Percentiles rank a stretch among this genome's conserved stretches.
Evolutionary conservation across 1,139 yeast genomes (phyloP).

Genomic region (Geotrichum reessii): DNA sequence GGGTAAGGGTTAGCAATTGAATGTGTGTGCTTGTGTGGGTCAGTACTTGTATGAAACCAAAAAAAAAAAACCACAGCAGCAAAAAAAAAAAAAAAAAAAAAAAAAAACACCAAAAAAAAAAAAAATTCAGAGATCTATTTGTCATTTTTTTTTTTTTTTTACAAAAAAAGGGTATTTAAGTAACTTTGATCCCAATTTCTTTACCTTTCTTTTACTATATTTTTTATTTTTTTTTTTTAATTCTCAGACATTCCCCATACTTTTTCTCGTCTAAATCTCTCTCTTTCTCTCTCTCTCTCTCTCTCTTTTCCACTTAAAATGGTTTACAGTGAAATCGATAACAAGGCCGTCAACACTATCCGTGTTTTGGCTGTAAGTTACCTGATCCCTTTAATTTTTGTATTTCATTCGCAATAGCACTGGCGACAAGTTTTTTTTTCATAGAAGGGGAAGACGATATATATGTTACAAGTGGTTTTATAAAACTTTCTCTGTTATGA

Average conservation of each 20-base stretch:
- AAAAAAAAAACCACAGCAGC: not conserved
- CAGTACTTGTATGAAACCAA: not conserved
- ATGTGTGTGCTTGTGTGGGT: not conserved
- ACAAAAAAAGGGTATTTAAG: not conserved
- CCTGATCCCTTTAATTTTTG: not conserved
- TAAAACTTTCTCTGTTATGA: not conserved
- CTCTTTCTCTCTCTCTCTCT: not conserved
- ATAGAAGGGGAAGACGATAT: too few relatives aligned
- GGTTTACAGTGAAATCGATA: conserved; percentile 49
- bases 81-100: too few relatives aligned
- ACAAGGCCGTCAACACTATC: conserved; percentile 77
- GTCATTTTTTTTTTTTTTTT: too few relatives aligned
- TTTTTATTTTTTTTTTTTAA: not conserved
- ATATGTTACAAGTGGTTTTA: not conserved
- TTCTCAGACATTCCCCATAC: not conserved
- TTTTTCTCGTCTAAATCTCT: not conserved
- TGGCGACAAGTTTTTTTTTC: too few relatives aligned
- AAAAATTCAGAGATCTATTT: too few relatives aligned
- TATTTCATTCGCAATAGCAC: not conserved
- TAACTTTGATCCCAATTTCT: not conserved
- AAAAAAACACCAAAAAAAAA: too few relatives aligned
- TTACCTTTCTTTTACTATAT: not conserved
- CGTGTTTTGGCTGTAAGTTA: conserved; percentile 66
- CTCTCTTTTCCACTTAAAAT: conserved; percentile 5
- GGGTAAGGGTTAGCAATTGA: not conserved